Conservation (phyloP, 305 asterid species). For the Lippia alba region DNA sequence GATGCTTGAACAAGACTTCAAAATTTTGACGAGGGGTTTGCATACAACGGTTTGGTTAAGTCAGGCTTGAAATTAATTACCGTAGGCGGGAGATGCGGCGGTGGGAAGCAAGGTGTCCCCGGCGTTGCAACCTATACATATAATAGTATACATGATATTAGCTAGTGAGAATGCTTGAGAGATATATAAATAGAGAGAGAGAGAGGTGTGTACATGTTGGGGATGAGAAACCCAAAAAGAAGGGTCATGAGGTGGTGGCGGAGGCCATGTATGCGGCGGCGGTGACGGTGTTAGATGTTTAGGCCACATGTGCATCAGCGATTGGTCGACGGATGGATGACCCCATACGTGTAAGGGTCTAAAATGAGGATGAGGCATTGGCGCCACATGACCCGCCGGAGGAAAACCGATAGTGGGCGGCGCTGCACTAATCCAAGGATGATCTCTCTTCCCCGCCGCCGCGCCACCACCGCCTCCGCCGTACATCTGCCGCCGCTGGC, state of each 20-base stretch:
- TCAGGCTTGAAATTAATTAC: conserved; percentile 33
- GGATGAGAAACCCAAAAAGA: conserved; percentile 71
- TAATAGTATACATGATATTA: neutral
- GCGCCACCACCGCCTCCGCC: conserved; percentile 28
- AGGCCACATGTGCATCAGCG: conserved; percentile 80
- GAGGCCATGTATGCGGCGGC: conserved; percentile 51
- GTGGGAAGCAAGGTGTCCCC: conserved; percentile 65
- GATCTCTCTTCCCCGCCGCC: conserved; percentile 60
- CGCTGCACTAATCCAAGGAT: conserved; percentile 71
- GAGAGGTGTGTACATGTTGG: conserved; percentile 44
- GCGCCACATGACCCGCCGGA: conserved; percentile 47
- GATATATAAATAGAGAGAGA: neutral
- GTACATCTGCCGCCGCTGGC: conserved; percentile 71
- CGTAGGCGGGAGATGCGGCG: conserved; percentile 51
- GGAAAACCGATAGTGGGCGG: conserved; percentile 70
- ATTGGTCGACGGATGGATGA: conserved; percentile 86
- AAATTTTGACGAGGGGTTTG: too few relatives aligned
- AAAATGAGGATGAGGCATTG: conserved; percentile 63
- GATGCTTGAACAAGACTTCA: neutral
- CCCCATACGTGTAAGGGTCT: conserved; percentile 98
- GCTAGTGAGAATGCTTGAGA: too few relatives aligned
- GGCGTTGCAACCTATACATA: conserved; percentile 54
- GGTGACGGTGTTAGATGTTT: conserved; percentile 62
- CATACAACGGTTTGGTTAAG: too few relatives aligned
- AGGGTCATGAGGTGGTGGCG: conserved; percentile 50